These are phyloP conservation scores for Pecoramyces ruminantium DNA, from an alignment of 192 early-diverging fungal species.

Conservation along the genomic window DNA sequence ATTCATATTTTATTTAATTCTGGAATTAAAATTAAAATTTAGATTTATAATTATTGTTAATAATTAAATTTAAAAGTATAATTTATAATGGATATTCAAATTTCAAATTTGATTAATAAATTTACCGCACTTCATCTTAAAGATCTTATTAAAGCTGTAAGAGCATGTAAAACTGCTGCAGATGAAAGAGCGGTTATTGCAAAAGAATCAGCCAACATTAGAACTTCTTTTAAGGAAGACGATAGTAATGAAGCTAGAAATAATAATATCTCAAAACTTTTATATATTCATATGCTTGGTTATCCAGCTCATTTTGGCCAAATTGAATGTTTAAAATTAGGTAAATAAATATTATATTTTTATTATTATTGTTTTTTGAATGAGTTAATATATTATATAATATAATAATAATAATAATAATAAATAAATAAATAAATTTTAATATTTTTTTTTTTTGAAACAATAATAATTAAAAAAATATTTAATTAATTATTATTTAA, in stretches of 20 bases:
- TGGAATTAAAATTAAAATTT: not conserved
- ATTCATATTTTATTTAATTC: no score
- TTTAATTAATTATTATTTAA: not conserved
- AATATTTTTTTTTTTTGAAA: not conserved
- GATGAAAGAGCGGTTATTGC: constrained; percentile 96
- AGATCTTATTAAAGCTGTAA: constrained; percentile 32
- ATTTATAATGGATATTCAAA: not conserved
- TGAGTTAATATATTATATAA: no score
- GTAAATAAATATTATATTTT: constrained; percentile 9
- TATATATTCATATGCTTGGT: constrained; percentile 97
- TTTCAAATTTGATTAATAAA: not conserved
- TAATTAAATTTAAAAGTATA: no score
- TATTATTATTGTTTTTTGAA: no score
- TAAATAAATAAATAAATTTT: no score
- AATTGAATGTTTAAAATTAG: constrained; percentile 94
- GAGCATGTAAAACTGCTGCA: constrained; percentile 93
- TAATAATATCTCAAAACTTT: constrained; percentile 87
- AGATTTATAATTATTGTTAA: not conserved
- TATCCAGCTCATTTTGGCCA: constrained; percentile 99
- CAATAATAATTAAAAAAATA: not conserved
- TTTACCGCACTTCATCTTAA: not conserved
- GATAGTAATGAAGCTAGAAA: constrained; percentile 67
- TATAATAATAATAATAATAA: no score
- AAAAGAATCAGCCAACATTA: constrained; percentile 84
- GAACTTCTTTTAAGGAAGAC: constrained; percentile 94